Conservation (phyloP, 176 grass and related monocot genomes). For the Avena sativa region DNA sequence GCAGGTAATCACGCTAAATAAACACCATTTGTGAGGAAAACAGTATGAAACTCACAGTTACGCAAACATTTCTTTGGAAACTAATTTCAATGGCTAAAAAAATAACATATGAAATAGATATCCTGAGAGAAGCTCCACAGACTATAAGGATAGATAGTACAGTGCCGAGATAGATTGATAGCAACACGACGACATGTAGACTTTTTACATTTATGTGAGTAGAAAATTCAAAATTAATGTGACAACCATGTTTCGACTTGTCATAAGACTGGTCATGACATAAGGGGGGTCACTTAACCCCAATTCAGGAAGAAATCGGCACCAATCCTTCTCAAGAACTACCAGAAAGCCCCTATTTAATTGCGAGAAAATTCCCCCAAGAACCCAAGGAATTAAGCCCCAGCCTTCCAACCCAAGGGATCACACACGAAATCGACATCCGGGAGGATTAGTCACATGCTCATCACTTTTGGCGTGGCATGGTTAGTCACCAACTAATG, state of each 20-base stretch:
- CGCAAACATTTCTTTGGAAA: background rate
- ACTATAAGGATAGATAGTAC: background rate
- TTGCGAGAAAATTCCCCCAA: too few relatives aligned
- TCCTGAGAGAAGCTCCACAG: background rate
- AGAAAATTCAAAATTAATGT: background rate
- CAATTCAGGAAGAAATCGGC: too few relatives aligned
- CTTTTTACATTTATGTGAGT: background rate
- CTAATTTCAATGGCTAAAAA: slow-evolving; percentile 11
- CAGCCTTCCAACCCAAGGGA: too few relatives aligned
- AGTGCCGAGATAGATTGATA: background rate
- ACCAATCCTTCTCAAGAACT: too few relatives aligned
- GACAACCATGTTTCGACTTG: background rate
- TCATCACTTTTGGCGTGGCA: too few relatives aligned
- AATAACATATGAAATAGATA: background rate
- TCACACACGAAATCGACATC: too few relatives aligned
- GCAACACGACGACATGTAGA: background rate
- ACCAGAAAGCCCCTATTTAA: too few relatives aligned
- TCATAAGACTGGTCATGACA: background rate
- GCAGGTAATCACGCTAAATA: too few relatives aligned
- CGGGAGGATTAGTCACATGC: too few relatives aligned
- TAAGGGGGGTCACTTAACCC: too few relatives aligned
- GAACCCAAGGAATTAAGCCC: too few relatives aligned
- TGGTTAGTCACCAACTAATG: too few relatives aligned
- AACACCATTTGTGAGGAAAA: background rate
- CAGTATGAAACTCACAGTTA: background rate